A percentile compares a stretch with the other conserved stretches of the same genome.
Evolutionary conservation across 441 rosid species (phyloP).

Genomic region (Rhodomyrtus psidioides): DNA sequence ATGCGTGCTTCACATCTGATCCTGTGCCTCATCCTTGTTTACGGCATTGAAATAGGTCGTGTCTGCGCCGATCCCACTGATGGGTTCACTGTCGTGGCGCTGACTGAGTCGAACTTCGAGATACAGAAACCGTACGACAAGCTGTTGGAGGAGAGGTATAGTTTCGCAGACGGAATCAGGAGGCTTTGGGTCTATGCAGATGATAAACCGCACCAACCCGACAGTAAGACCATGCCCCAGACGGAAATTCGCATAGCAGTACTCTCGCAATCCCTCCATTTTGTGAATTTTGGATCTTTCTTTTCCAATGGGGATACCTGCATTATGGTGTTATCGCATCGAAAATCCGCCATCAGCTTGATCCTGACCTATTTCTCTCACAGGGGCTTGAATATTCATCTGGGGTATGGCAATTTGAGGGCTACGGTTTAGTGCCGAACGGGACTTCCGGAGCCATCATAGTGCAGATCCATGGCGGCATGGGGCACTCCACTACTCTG

Average conservation of each 20-base stretch:
- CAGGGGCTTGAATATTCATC: background rate
- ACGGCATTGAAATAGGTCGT: background rate
- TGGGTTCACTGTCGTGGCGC: background rate
- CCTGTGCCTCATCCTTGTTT: background rate
- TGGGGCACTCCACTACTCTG: constrained; percentile 11
- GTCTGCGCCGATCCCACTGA: background rate
- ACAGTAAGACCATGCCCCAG: constrained; percentile 6
- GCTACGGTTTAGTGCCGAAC: background rate
- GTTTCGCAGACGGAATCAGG: background rate
- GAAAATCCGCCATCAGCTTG: background rate
- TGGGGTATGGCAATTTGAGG: constrained; percentile 4
- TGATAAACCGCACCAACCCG: background rate
- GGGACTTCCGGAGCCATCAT: constrained; percentile 1
- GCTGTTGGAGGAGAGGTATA: background rate
- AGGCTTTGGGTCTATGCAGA: constrained; percentile 2
- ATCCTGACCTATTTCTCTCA: background rate
- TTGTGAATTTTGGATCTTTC: background rate
- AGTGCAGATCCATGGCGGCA: constrained; percentile 15
- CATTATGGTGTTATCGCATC: background rate
- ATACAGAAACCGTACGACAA: background rate
- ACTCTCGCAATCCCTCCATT: background rate
- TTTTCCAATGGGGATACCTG: background rate
- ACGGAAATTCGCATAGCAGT: background rate
- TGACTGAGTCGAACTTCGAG: background rate
- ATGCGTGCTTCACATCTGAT: background rate